Conservation (phyloP, 106 monocot genomes). For the Platanthera guangdongensis region DNA sequence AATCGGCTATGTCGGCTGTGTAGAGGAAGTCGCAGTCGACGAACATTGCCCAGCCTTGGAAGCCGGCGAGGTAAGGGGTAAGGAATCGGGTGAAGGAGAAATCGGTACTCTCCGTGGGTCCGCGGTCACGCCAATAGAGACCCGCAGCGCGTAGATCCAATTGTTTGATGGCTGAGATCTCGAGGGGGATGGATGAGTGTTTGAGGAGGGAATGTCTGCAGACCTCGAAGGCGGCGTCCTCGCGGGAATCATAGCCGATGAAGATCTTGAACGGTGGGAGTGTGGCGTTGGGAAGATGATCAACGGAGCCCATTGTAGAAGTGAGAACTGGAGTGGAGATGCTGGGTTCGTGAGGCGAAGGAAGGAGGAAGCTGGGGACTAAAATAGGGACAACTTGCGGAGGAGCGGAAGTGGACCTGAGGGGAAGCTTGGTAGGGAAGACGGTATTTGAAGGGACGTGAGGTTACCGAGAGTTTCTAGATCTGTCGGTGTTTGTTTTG, state of each 20-base stretch:
- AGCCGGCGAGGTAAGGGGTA: conserved; percentile 44
- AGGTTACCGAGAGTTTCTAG: neutral
- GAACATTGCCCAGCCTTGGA: conserved; percentile 46
- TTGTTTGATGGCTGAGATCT: conserved; percentile 27
- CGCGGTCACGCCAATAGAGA: conserved; percentile 38
- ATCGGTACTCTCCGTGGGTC: conserved; percentile 44
- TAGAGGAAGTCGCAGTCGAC: conserved; percentile 62
- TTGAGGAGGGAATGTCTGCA: conserved; percentile 39
- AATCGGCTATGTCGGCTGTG: conserved; percentile 29
- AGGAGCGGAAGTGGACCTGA: neutral
- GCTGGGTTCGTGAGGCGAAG: neutral
- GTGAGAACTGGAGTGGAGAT: neutral
- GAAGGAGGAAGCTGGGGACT: neutral
- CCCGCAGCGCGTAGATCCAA: conserved; percentile 25
- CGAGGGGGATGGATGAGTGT: conserved; percentile 29
- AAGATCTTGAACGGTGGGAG: conserved; percentile 26
- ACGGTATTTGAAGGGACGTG: neutral
- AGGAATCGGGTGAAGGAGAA: conserved; percentile 66
- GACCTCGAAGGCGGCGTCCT: conserved; percentile 32
- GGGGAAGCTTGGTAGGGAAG: neutral
- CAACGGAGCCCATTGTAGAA: neutral
- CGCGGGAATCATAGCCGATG: conserved; percentile 44
- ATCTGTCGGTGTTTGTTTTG: neutral
- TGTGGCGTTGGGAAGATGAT: neutral
- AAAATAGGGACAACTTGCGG: neutral